phyloP scores from a whole-genome alignment of 345 rosid genomes.

The Murraya koenigii region DNA sequence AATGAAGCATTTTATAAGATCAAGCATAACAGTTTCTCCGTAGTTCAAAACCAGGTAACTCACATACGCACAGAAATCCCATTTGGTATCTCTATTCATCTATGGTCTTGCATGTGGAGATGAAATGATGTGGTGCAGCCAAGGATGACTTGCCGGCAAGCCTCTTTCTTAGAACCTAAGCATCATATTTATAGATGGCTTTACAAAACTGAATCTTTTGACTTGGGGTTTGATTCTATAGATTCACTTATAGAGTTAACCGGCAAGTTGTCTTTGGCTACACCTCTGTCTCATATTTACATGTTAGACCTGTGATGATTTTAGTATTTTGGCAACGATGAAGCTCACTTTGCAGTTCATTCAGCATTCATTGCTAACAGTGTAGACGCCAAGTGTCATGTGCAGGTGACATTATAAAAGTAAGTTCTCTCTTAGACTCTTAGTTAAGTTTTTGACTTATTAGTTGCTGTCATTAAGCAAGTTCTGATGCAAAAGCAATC shows the following conservation, averaged over 20 bases:
- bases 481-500: not conserved
- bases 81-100: conserved; percentile 13
- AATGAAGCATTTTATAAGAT: too few species aligned
- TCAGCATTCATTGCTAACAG: not conserved
- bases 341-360: not conserved
- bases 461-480: not conserved
- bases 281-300: conserved; percentile 25
- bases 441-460: not conserved
- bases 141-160: conserved; percentile 54
- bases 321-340: not conserved
- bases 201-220: not conserved
- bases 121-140: conserved; percentile 40
- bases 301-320: conserved; percentile 36
- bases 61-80: not conserved
- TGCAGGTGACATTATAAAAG: not conserved
- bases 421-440: not conserved
- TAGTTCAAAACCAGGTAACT: not conserved
- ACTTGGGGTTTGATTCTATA: not conserved
- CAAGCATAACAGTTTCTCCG: not conserved
- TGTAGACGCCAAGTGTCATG: not conserved
- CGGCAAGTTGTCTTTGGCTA: conserved; percentile 52
- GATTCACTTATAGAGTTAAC: not conserved
- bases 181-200: not conserved
- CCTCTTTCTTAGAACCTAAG: not conserved
- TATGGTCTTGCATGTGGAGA: conserved; percentile 33